Conservation (phyloP, 305 asterid genomes). For the Solanum chacoense region DNA sequence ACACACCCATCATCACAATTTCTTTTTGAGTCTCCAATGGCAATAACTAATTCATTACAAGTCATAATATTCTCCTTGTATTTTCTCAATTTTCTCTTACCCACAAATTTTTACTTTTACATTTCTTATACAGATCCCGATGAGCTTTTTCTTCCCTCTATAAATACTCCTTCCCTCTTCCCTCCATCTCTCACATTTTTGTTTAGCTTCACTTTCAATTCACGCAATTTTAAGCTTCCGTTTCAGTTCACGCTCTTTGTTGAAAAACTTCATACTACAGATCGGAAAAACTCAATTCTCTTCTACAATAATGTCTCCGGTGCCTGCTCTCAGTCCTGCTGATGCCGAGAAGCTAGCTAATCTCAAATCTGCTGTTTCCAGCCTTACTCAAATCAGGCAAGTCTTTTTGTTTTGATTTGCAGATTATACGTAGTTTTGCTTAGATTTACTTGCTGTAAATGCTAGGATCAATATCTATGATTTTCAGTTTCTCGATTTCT, state of each 20-base stretch:
- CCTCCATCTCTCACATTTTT: neutral
- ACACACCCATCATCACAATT: neutral
- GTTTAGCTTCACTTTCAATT: neutral
- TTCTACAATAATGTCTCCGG: constrained; percentile 21
- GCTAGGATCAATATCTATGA: neutral
- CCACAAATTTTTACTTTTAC: neutral
- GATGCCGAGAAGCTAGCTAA: constrained; percentile 39
- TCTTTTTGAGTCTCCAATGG: neutral
- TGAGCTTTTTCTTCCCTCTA: neutral
- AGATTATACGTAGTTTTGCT: neutral
- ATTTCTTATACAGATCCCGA: neutral
- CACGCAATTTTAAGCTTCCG: neutral
- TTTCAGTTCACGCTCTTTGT: neutral
- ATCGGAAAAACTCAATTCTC: neutral
- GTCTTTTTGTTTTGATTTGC: neutral
- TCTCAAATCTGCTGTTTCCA: constrained; percentile 41
- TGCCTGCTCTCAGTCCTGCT: constrained; percentile 22
- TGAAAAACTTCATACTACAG: neutral
- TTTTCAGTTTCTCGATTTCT: neutral
- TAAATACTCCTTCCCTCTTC: neutral
- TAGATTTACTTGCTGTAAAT: neutral
- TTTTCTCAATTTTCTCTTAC: neutral
- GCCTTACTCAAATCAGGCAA: constrained; percentile 72
- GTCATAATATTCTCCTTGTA: neutral
- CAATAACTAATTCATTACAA: neutral